phyloP scores from a whole-genome alignment of 768 basidiomycete species.

The Tricholoma matsutake region DNA sequence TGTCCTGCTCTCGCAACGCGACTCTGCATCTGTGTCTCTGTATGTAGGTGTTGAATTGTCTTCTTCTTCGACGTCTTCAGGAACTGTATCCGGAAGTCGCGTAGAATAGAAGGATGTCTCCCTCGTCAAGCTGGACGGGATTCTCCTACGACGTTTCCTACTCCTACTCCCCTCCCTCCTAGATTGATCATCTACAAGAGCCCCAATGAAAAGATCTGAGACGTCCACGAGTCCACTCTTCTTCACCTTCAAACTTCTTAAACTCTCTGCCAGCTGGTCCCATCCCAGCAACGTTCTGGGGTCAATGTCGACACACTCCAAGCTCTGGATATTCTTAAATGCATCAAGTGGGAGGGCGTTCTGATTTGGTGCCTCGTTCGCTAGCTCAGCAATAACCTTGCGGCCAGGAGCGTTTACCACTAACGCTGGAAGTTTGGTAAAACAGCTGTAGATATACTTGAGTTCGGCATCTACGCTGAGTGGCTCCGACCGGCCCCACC shows the following conservation, averaged over 20 bases:
- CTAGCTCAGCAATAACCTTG: constrained; percentile 65
- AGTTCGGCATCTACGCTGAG: constrained; percentile 68
- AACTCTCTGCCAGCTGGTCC: constrained; percentile 69
- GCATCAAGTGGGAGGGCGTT: constrained; percentile 77
- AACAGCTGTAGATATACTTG: constrained; percentile 84
- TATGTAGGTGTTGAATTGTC: constrained; percentile 8
- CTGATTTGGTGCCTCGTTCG: constrained; percentile 63
- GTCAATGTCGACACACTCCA: constrained; percentile 79
- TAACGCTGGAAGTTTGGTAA: constrained; percentile 87
- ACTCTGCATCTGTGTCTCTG: constrained; percentile 10
- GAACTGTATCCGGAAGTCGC: constrained; percentile 53
- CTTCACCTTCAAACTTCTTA: constrained; percentile 72
- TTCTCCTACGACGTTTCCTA: constrained; percentile 43
- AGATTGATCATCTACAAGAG: constrained; percentile 76
- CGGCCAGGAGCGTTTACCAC: constrained; percentile 60
- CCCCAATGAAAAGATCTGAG: constrained; percentile 69
- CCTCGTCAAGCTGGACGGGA: constrained; percentile 35
- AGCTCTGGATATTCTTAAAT: constrained; percentile 80
- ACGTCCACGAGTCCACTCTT: constrained; percentile 83
- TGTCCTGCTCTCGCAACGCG: constrained; percentile 16
- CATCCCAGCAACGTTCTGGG: constrained; percentile 80
- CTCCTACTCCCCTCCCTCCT: constrained; percentile 55
- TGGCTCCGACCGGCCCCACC: constrained; percentile 66
- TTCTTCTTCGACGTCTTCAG: constrained; percentile 40
- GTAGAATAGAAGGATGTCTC: constrained; percentile 48